Evolutionary conservation across 2,329 filamentous ascomycete species (phyloP), one percentile per base, ranked within the genome.

Genomic region (Diaporthe australafricana): DNA sequence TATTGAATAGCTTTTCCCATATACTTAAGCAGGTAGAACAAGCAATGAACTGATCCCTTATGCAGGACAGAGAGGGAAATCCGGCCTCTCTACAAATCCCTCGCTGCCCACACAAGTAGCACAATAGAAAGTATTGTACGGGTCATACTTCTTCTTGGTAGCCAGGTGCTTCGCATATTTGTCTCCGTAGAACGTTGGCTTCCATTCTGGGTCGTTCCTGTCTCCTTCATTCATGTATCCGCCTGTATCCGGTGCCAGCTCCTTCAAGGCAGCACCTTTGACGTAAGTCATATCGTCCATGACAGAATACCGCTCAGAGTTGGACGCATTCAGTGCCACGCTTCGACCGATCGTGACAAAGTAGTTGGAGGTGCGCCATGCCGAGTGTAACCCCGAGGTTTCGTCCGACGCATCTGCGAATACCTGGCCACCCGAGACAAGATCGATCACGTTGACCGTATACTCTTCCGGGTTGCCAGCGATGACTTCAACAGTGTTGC

Each of bases 121-220:
- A 12, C 45, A 66, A 22, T 68, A 56, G 35, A 68, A 68, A 5
- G 38, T 55, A n/a, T 53, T 32, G 7, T 27, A 32, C 32, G 80
- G 75, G 76, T 84, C 84, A 75, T 82, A 85, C 52, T 77, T 80
- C 42, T 80, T 74, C 78, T 86, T 86, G 16, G 86, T 77, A 0
- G 16, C 40, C 22, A 79, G 50, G 52, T 83, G 71, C 5, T 45
- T 68, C 1, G 71, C 71, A 69, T 83, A 83, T 60, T 80, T 82
- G 1, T 32, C 73, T 3, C 81, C 82, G 68, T 76, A 82, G 71
- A 80, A 82, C 3, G 70, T 72, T 11, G 76, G 50, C 69, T 80
- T 72, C 72, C 75, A 83, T 25, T 79, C 68, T 0, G 75, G 74
- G 45, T 81, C 73, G 48, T 77, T 77, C 20, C 81, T 82, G 72